These are phyloP conservation scores for Sporothrix humicola DNA, from an alignment of 2,329 filamentous ascomycete species.

Conservation along the genomic window DNA sequence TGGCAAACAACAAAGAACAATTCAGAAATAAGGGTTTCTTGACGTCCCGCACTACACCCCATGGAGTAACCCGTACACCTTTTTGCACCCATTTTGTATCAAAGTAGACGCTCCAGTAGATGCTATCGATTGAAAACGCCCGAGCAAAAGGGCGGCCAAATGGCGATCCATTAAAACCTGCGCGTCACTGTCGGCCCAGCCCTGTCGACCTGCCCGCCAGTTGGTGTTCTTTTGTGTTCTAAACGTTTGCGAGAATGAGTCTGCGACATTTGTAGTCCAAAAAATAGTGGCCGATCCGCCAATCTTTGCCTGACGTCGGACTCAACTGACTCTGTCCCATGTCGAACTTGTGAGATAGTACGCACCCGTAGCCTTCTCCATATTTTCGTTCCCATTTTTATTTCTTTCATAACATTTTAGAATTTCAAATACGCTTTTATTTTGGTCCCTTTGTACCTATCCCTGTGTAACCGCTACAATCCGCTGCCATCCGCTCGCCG, in stretches of 20 bases:
- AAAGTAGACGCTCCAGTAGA: not conserved
- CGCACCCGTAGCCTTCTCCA: not conserved
- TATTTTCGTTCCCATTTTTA: not conserved
- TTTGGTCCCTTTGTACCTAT: not conserved
- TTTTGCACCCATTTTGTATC: not conserved
- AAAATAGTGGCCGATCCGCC: slow-evolving; percentile 1
- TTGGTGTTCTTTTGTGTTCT: not conserved
- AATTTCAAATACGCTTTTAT: not conserved
- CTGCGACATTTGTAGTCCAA: not conserved
- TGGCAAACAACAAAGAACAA: not conserved
- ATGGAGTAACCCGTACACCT: slow-evolving; percentile 17
- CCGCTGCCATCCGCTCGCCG: slow-evolving; percentile 15
- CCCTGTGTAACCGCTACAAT: not conserved
- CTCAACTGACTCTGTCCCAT: not conserved
- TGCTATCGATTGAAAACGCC: not conserved
- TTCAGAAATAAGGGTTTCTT: not conserved
- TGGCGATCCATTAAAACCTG: slow-evolving; percentile 3
- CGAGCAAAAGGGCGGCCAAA: not conserved
- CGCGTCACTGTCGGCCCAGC: not conserved
- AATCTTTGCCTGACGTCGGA: not conserved
- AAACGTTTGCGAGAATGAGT: not conserved
- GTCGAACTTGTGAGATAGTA: not conserved
- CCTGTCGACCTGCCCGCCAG: slow-evolving; percentile 2
- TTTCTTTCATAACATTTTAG: not conserved
- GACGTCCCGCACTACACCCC: not conserved